phyloP scores from a whole-genome alignment of 164 flowering plant species.

The Sextonia rubra region DNA sequence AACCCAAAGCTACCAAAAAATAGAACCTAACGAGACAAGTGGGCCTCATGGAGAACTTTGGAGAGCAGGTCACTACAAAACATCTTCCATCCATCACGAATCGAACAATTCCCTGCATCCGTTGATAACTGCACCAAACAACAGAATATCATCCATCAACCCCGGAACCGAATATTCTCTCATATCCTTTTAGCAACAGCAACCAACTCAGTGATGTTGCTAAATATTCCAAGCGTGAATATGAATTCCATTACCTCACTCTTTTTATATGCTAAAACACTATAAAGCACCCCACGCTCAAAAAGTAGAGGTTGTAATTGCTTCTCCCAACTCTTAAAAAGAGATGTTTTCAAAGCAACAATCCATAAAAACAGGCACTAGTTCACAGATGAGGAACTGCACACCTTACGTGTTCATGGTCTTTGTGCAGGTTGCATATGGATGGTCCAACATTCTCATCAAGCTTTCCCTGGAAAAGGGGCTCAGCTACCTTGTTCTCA shows the following conservation, averaged over 20 bases:
- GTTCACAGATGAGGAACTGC: slow-evolving; percentile 5
- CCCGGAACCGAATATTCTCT: not conserved
- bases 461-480: slow-evolving; percentile 37
- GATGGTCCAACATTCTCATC: slow-evolving; percentile 37
- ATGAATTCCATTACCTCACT: not conserved
- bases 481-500: slow-evolving; percentile 31
- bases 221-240: not conserved
- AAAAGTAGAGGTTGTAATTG: not conserved
- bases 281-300: not conserved
- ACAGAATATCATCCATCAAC: not conserved
- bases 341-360: not conserved
- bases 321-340: not conserved
- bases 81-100: too few relatives aligned
- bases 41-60: too few relatives aligned
- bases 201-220: not conserved
- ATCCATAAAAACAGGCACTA: not conserved
- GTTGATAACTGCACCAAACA: too few relatives aligned
- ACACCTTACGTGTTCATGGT: slow-evolving; percentile 30
- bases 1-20: too few relatives aligned
- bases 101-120: too few relatives aligned
- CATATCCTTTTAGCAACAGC: not conserved
- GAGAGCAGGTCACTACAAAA: too few relatives aligned
- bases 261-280: not conserved
- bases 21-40: too few relatives aligned
- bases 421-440: slow-evolving; percentile 29